These are phyloP conservation scores for Tubosaeta sp. DNA, from an alignment of 768 basidiomycete genomes.

Conservation along the genomic window DNA sequence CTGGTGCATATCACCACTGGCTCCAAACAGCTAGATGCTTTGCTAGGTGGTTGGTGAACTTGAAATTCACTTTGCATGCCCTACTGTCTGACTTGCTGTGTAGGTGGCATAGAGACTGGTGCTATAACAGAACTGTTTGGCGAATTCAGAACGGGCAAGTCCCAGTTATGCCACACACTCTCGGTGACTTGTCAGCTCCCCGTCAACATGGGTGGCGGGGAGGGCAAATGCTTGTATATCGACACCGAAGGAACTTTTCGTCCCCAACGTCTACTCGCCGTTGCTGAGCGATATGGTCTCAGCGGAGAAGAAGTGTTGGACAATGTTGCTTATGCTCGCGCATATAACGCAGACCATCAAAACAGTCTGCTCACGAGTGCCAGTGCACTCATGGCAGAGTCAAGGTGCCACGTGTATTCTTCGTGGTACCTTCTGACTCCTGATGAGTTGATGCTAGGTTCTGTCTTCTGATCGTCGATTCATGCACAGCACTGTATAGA, in stretches of 20 bases:
- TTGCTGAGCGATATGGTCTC: slow-evolving; percentile 93
- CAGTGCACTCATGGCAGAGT: slow-evolving; percentile 98
- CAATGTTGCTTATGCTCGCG: slow-evolving; percentile 96
- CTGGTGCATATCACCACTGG: slow-evolving; percentile 96
- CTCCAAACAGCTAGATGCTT: slow-evolving; percentile 91
- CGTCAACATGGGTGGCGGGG: slow-evolving; percentile 96
- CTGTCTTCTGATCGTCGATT: slow-evolving; percentile 94
- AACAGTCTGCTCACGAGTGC: slow-evolving; percentile 84
- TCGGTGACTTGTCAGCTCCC: slow-evolving; percentile 98
- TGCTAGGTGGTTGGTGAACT: slow-evolving; percentile 71
- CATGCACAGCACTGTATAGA: slow-evolving; percentile 91
- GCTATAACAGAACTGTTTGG: slow-evolving; percentile 98
- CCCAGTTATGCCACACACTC: slow-evolving; percentile 95
- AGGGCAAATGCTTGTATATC: slow-evolving; percentile 98
- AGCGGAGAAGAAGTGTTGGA: slow-evolving; percentile 98
- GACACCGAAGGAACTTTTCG: slow-evolving; percentile 99
- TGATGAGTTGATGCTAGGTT: slow-evolving; percentile 53
- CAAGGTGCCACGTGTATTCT: slow-evolving; percentile 56
- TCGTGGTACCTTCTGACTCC: background rate
- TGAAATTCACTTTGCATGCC: background rate
- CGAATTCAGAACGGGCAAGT: slow-evolving; percentile 98
- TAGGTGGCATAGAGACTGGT: slow-evolving; percentile 96
- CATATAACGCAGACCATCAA: slow-evolving; percentile 99
- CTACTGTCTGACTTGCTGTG: slow-evolving; percentile 13
- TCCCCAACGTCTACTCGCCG: slow-evolving; percentile 88